Evolutionary conservation across 2,329 filamentous ascomycete species (phyloP), one percentile per base, ranked within the genome.

Genomic region (Alternaria metachromatica): DNA sequence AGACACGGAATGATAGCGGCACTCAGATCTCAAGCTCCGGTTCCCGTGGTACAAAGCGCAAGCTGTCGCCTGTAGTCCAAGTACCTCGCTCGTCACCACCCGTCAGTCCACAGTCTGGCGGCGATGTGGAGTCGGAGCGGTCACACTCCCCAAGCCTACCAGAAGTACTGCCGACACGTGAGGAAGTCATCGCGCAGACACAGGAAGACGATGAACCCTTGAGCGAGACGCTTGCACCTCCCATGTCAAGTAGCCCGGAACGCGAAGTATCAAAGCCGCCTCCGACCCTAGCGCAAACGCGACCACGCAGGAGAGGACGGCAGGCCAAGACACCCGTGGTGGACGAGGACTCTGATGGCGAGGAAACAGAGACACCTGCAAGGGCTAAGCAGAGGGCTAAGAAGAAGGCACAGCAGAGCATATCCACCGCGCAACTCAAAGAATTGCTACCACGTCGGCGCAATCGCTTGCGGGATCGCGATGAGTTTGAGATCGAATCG

Each of bases 351-450:
- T 72, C 70, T 12, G 72, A 72, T 18, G 63, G 50, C 20, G 73
- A 72, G 30, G 68, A 72, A 46, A 72, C 68, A 25, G 71, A 74
- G 43, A 72, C 71, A 18, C 68, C 71, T 28, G 68, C 62, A 3
- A 74, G 67, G 30, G 62, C 68, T 20, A 72, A 65, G 45, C 61
- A 65, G 46, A 57, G 57, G 6, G 44, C 44, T 11, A 70, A 69
- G 64, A 70, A 67, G 62, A 72, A 76, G 55, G 69, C 75, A 56
- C 68, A 79, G 60, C 71, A 72, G 18, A 65, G 79, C 28, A 73
- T 79, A 37, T 81, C 81, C 8, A 84, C 83, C 25, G 81, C 82
- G 4, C 79, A 80, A 25, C 72, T 85, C 20, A 82, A 84, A 64
- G 75, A 77, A 7, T 69, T 85, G 8, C 75, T 85, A 15, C 83